phyloP scores from a whole-genome alignment of 1,139 yeast species.

The Kodamaea arcana region DNA sequence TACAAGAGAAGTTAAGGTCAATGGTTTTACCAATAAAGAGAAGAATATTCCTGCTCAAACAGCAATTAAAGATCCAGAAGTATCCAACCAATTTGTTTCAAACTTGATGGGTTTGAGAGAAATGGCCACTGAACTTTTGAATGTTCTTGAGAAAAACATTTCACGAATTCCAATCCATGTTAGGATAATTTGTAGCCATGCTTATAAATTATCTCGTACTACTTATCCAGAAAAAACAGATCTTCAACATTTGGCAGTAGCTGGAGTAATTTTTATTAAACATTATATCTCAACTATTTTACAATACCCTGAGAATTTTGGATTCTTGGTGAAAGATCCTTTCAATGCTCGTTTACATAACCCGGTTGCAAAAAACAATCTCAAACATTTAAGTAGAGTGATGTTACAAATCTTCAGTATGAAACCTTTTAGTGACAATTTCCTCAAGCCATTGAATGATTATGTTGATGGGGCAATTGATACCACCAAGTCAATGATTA shows the following conservation, averaged over 20 bases:
- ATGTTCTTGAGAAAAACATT: conserved; percentile 37
- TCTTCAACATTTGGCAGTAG: conserved; percentile 55
- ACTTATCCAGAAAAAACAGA: conserved; percentile 52
- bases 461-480: conserved; percentile 53
- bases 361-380: conserved; percentile 40
- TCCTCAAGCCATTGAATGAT: conserved; percentile 76
- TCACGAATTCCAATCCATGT: conserved; percentile 58
- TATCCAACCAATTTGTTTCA: conserved; percentile 62
- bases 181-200: conserved; percentile 39
- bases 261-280: conserved; percentile 64
- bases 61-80: conserved; percentile 77
- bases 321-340: conserved; percentile 31
- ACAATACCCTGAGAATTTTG: conserved; percentile 65
- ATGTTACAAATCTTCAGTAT: conserved; percentile 63
- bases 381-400: conserved; percentile 56
- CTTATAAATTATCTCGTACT: conserved; percentile 30
- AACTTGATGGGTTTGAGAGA: conserved; percentile 78
- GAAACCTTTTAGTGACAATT: conserved; percentile 68
- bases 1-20: conserved; percentile 45
- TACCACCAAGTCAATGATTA: conserved; percentile 41
- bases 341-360: conserved; percentile 26
- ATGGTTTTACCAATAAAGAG: conserved; percentile 30
- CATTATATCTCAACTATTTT: conserved; percentile 66
- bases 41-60: conserved; percentile 48
- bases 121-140: conserved; percentile 52